Percentiles rank a stretch among this genome's conserved stretches.
Evolutionary conservation across 225 moss, liverwort and hornwort species (phyloP).

Genomic region (Straminergon stramineum): DNA sequence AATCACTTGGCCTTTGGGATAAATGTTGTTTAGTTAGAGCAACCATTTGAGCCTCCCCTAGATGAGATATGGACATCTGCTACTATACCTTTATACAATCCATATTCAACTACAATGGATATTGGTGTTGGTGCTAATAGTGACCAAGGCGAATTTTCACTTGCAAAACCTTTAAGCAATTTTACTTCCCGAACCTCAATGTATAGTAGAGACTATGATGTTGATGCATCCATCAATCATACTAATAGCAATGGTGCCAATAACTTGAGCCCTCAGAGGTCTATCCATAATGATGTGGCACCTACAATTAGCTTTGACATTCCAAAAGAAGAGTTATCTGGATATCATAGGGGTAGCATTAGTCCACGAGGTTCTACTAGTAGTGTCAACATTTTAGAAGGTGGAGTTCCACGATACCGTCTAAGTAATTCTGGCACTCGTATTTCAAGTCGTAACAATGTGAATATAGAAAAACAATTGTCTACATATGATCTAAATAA

Average conservation of each 20-base stretch:
- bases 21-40: neutral
- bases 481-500: neutral
- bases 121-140: neutral
- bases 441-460: neutral
- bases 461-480: neutral
- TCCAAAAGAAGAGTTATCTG: neutral
- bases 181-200: neutral
- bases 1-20: neutral
- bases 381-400: neutral
- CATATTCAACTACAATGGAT: neutral
- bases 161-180: neutral
- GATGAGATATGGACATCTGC: neutral
- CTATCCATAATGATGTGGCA: neutral
- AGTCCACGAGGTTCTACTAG: neutral
- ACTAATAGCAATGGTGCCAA: neutral
- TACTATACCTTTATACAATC: neutral
- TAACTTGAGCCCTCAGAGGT: neutral
- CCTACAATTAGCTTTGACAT: neutral
- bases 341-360: neutral
- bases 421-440: neutral
- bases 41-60: neutral
- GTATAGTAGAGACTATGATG: neutral
- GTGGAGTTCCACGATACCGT: neutral
- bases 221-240: neutral
- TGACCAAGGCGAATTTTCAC: neutral